These are phyloP conservation scores for Fusarium camptoceras DNA, from an alignment of 2,329 filamentous ascomycete genomes.

Conservation along the genomic window DNA sequence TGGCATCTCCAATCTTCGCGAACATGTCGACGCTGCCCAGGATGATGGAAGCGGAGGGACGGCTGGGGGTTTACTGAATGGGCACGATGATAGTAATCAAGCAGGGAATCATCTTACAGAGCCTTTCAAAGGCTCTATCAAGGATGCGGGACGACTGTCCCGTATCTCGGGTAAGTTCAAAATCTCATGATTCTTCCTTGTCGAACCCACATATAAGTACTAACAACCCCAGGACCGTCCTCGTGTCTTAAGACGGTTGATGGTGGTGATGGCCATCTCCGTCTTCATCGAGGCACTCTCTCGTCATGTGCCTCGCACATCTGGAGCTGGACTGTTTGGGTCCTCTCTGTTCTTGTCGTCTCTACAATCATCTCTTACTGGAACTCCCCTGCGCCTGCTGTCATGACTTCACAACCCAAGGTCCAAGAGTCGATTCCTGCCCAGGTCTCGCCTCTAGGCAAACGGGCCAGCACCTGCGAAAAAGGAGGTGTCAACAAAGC, in stretches of 20 bases:
- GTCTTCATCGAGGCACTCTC: slow-evolving; percentile 49
- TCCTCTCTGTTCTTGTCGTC: slow-evolving; percentile 56
- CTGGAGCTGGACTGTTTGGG: slow-evolving; percentile 58
- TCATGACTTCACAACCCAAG: slow-evolving; percentile 9
- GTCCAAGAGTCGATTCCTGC: slow-evolving; percentile 19
- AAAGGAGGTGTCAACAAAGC: slow-evolving; percentile 47
- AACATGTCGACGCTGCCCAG: slow-evolving; percentile 54
- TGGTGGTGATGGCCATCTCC: slow-evolving; percentile 57
- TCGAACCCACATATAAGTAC: slow-evolving; percentile 3
- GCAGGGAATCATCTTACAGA: slow-evolving; percentile 34
- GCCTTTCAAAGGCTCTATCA: slow-evolving; percentile 25
- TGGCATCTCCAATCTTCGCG: slow-evolving; percentile 64
- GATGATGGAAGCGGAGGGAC: slow-evolving; percentile 49
- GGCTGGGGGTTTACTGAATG: slow-evolving; percentile 35
- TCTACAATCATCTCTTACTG: slow-evolving; percentile 49
- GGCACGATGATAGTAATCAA: slow-evolving; percentile 45
- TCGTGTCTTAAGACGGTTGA: slow-evolving; percentile 49
- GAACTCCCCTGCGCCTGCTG: slow-evolving; percentile 22
- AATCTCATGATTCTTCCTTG: slow-evolving; percentile 8
- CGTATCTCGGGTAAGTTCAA: slow-evolving; percentile 43
- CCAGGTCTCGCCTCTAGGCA: slow-evolving; percentile 34
- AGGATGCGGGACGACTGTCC: slow-evolving; percentile 49
- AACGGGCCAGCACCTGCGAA: slow-evolving; percentile 47
- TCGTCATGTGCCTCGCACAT: slow-evolving; percentile 49
- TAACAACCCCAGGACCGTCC: slow-evolving; percentile 43